These are phyloP conservation scores for Rhizopogon vesiculosus DNA, from an alignment of 768 basidiomycete genomes.

Conservation along the genomic window DNA sequence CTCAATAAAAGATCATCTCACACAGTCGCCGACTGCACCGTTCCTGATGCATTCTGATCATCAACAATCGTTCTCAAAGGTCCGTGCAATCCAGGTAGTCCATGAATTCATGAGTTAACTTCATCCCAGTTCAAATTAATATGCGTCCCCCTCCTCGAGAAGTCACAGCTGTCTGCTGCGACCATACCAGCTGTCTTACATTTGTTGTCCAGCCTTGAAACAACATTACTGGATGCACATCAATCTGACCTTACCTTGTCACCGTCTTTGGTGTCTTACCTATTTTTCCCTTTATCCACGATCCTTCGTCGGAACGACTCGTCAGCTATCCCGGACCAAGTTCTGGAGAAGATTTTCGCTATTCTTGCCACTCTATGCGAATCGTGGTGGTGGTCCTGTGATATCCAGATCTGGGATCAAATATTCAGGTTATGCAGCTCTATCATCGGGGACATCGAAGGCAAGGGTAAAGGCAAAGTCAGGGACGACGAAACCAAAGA, in stretches of 20 bases:
- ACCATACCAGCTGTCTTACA: constrained; percentile 42
- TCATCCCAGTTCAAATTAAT: constrained; percentile 50
- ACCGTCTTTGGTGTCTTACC: constrained; percentile 69
- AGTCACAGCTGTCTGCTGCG: constrained; percentile 56
- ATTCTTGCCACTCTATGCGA: constrained; percentile 56
- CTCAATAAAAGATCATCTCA: neutral
- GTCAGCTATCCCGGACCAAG: constrained; percentile 66
- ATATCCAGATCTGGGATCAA: constrained; percentile 75
- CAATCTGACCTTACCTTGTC: constrained; percentile 37
- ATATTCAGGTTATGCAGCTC: constrained; percentile 73
- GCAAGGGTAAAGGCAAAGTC: constrained; percentile 60
- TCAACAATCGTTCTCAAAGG: constrained; percentile 34
- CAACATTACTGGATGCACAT: constrained; percentile 40
- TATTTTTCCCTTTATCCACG: constrained; percentile 83
- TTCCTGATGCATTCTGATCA: neutral
- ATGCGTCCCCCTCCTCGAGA: constrained; percentile 78
- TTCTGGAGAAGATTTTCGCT: constrained; percentile 69
- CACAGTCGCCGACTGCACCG: neutral
- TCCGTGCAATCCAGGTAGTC: constrained; percentile 12
- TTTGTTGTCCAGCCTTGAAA: constrained; percentile 52
- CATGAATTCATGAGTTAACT: neutral
- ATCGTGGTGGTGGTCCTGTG: constrained; percentile 85
- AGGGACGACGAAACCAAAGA: constrained; percentile 81
- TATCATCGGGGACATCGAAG: constrained; percentile 58
- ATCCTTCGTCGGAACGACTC: constrained; percentile 76